phyloP scores from a whole-genome alignment of 371 early-diverging fungal species.

The Mortierella sp. region DNA sequence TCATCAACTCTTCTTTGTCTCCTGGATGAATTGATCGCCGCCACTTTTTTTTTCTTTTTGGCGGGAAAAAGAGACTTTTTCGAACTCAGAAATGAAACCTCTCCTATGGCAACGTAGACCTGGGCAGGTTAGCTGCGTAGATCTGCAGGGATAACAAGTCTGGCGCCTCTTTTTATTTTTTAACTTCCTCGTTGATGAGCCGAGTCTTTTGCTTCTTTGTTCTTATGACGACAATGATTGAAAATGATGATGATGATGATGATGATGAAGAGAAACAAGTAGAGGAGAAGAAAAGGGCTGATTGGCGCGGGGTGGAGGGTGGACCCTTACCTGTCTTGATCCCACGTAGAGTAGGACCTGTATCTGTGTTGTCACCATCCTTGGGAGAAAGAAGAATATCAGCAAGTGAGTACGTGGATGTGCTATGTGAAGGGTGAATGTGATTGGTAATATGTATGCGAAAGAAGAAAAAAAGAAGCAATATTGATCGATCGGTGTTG shows the following conservation, averaged over 20 bases:
- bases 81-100: no score
- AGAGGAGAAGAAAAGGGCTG: not conserved
- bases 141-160: not conserved
- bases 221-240: not conserved
- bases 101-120: no score
- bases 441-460: not conserved
- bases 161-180: not conserved
- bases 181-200: not conserved
- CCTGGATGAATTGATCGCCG: no score
- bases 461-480: not conserved
- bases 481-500: not conserved
- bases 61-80: no score
- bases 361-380: conserved; percentile 25
- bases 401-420: not conserved
- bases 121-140: not conserved
- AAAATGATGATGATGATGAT: no score
- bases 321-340: conserved; percentile 13
- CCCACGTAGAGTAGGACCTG: conserved; percentile 26
- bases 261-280: not conserved
- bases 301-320: not conserved
- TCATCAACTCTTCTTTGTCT: no score
- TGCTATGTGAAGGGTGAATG: no score
- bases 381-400: not conserved
- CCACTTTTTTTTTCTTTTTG: not conserved
- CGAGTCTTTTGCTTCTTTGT: not conserved